Evolutionary conservation across 164 flowering plant genomes (phyloP), one percentile per base, ranked within the genome.

Genomic region (Hamamelis virginiana): DNA sequence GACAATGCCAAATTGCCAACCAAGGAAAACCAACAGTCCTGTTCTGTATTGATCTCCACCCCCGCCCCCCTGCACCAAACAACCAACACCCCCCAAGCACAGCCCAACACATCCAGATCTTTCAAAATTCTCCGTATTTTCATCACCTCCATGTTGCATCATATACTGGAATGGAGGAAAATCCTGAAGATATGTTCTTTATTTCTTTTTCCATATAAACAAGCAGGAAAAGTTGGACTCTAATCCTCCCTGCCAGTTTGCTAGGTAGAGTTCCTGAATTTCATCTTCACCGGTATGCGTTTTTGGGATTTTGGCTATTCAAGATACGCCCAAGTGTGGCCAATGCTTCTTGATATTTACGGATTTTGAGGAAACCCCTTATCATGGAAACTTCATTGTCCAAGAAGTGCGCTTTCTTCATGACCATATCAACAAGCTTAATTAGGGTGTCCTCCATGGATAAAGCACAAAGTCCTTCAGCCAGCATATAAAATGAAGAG

Each of bases 401-500:
- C 6, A 90, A 75, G 69, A 85, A 85, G 0, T 71, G 77, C 9
- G 89, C 91, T 67, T 72, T 81, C 64, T 74, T 78, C 91, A 91
- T 90, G 33, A 91, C 70, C 80, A 76, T 74, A 58, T 84, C 77
- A 15, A 91, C 70, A 59, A 91, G 90, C 73, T 77, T 78, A 19
- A 84, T 62, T 13, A 93, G 78, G 12, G 87, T 85, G 10, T 84
- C 91, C 69, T 87, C 96, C 98, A 86, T 93, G 22, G 88, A 76
- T 45, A 93, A 76, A 67, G 92, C 74, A 77, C 72, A 70, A 23
- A 93, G 88, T 16, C 98, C 97, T 74, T 93, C 98, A 43, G 98
- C 95, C 75, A 93, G 73, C 89, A 85, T 84, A 48, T 64, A 75
- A 66, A 93, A 85, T 3, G 92, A 78, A 15, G 91, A 77, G 69